Evolutionary conservation across 495 filamentous ascomycete species (phyloP), one percentile per base, ranked within the genome.

Genomic region (Tuber indicum): DNA sequence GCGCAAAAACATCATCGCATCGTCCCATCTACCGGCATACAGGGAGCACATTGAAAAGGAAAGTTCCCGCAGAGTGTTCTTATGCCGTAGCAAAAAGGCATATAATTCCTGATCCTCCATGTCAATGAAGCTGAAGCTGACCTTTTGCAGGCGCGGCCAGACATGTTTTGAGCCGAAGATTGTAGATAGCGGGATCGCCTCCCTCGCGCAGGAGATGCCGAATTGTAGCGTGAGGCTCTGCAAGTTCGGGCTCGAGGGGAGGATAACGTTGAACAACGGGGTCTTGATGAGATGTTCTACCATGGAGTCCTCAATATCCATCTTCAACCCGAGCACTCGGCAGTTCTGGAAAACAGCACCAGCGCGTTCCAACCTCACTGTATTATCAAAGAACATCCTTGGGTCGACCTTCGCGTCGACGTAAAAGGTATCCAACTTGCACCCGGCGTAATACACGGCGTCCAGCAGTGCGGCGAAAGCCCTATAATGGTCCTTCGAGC

Each of bases 51-150:
- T 45, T 23, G 70, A 70, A 45, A 77, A 71, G 3, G 76, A 72
- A 44, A 77, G 62, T 10, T 49, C 66, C 23, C 62, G 75, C 32
- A 77, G 76, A 17, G 76, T 66, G 36, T 23, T 44, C 71, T 72
- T 77, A n/a, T 77, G 76, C 70, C 70, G 66, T 12, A 39, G 47
- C 3, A 77, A 26, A 58, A 77, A 77, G 41, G 43, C n/a, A 8
- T 43, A 52, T 66, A 77, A 70, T 36, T 77, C 76, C 43, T 71
- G 14, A 42, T 77, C 75, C 16, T 77, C 74, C 62, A 77, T 77
- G 43, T 77, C 76, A 49, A 77, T 77, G 39, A 75, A 66, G n/a
- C 75, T 75, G 26, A 77, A 77, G 23, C 41, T 77, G n/a, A 77
- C 47, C 43, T 77, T 75, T 12, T 77, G 70, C 26, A 77, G 42